Conservation (phyloP, 2,329 filamentous ascomycete genomes). For the Tolypocladium cylindrosporum region DNA sequence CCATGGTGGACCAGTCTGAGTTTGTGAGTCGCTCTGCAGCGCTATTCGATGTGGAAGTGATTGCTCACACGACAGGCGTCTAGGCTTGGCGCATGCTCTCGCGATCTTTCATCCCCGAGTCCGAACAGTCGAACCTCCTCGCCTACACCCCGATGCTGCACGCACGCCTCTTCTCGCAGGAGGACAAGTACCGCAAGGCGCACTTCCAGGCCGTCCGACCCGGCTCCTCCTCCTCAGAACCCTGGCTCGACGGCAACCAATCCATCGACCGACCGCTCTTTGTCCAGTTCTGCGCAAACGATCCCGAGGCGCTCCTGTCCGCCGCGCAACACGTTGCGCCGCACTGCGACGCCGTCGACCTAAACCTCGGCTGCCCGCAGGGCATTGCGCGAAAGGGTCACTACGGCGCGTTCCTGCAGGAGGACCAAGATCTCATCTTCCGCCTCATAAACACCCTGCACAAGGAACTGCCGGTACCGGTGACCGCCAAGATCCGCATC, state of each 20-base stretch:
- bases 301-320: conserved; percentile 66
- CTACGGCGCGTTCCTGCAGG: conserved; percentile 92
- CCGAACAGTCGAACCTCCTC: conserved; percentile 56
- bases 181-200: conserved; percentile 61
- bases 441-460: conserved; percentile 78
- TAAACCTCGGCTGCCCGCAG: conserved; percentile 94
- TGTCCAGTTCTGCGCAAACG: conserved; percentile 93
- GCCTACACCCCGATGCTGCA: conserved; percentile 97
- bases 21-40: conserved; percentile 55
- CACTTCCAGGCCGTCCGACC: conserved; percentile 64
- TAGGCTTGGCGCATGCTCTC: conserved; percentile 95
- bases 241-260: conserved; percentile 80
- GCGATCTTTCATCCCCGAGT: conserved; percentile 74
- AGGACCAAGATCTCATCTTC: conserved; percentile 77
- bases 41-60: background rate
- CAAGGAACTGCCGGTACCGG: conserved; percentile 64
- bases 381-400: conserved; percentile 85
- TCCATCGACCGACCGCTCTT: conserved; percentile 78
- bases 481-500: conserved; percentile 92
- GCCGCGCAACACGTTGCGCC: conserved; percentile 72
- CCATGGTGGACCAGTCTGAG: conserved; percentile 98
- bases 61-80: background rate
- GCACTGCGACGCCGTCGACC: conserved; percentile 88
- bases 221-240: conserved; percentile 15
- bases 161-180: conserved; percentile 75